These are phyloP conservation scores for Lunularia cruciata DNA, from an alignment of 225 moss, liverwort and hornwort genomes.

Conservation along the genomic window DNA sequence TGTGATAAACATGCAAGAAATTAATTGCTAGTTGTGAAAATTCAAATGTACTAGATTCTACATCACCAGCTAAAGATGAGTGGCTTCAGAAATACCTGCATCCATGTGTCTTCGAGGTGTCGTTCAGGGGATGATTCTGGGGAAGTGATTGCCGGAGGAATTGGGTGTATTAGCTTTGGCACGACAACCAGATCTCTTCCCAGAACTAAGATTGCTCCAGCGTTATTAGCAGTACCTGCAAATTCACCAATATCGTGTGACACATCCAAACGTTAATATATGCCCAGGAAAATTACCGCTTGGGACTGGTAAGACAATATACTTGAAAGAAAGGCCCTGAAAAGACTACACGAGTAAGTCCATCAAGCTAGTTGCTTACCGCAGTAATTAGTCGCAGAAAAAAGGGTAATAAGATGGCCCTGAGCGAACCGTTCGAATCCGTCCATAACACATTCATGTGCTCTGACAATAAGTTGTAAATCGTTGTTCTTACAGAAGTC, in stretches of 20 bases:
- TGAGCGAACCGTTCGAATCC: conserved; percentile 98
- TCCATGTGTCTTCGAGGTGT: conserved; percentile 95
- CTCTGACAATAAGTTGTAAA: conserved; percentile 94
- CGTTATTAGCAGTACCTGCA: conserved; percentile 93
- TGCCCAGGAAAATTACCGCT: neutral
- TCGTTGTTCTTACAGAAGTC: conserved; percentile 99
- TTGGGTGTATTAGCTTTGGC: conserved; percentile 95
- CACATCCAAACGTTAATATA: neutral
- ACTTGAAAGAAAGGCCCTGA: neutral
- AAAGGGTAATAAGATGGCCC: conserved; percentile 91
- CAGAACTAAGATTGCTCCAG: conserved; percentile 94
- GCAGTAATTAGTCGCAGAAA: conserved; percentile 97
- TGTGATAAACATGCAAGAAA: too few species aligned
- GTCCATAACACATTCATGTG: conserved; percentile 99
- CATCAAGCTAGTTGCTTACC: conserved; percentile 43
- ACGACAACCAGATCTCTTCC: conserved; percentile 96
- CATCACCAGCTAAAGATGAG: neutral
- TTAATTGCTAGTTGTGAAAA: too few species aligned
- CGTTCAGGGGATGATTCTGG: conserved; percentile 85
- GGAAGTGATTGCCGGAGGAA: conserved; percentile 82
- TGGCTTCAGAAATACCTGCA: conserved; percentile 57
- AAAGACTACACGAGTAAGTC: neutral
- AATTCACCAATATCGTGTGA: neutral
- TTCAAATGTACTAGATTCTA: too few species aligned
- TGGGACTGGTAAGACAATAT: neutral